Conservation (phyloP, 495 filamentous ascomycete species). For the Lindgomyces ingoldianus region DNA sequence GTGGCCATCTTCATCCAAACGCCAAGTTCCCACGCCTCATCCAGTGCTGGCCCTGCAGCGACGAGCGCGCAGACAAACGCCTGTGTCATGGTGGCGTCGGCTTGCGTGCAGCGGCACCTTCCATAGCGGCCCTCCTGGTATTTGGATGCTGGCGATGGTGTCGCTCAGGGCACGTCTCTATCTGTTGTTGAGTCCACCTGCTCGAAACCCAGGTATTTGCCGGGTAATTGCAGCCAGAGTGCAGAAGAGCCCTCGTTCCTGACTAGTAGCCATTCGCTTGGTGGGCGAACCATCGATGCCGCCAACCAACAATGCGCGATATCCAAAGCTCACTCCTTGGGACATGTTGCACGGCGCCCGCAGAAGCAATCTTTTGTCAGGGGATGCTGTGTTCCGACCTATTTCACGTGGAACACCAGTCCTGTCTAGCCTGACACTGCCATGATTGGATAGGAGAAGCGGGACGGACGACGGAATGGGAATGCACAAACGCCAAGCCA, state of each 20-base stretch:
- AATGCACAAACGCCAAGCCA: background rate
- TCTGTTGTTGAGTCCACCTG: background rate
- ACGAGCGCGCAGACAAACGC: slow-evolving; percentile 2
- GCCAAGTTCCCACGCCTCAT: background rate
- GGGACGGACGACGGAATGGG: background rate
- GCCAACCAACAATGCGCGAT: background rate
- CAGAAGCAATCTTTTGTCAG: background rate
- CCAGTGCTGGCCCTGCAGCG: slow-evolving; percentile 17
- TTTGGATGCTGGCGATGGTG: background rate
- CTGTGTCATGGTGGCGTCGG: slow-evolving; percentile 9
- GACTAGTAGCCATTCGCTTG: slow-evolving; percentile 19
- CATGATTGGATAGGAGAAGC: background rate
- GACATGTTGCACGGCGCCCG: background rate
- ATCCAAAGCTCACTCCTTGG: background rate
- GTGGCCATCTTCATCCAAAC: slow-evolving; percentile 11
- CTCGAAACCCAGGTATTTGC: background rate
- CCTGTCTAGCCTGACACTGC: background rate
- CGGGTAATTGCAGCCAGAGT: slow-evolving; percentile 33
- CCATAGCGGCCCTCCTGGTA: too few relatives aligned
- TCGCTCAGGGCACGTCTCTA: background rate
- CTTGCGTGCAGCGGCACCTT: slow-evolving; percentile 26
- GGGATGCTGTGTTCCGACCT: background rate
- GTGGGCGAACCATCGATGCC: background rate
- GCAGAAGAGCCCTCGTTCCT: slow-evolving; percentile 19
- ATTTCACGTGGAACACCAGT: background rate